Percentiles rank a stretch among this genome's conserved stretches.
Conservation (phyloP, 257 asterid species). For the Solanum commersonii region DNA sequence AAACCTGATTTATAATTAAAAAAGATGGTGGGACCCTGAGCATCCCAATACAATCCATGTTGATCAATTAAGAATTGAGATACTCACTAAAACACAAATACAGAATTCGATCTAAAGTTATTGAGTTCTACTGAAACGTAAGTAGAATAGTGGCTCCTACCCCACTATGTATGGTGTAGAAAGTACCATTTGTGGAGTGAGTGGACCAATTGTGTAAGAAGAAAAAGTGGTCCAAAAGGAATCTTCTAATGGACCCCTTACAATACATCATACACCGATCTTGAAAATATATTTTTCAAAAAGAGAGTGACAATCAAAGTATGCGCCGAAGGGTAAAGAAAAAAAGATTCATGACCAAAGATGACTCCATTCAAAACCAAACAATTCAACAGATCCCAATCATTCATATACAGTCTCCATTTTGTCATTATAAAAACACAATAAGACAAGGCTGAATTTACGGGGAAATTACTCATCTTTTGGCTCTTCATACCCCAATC, state of each 20-base stretch:
- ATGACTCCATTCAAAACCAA: background rate
- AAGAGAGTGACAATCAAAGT: background rate
- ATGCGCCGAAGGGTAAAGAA: background rate
- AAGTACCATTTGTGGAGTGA: background rate
- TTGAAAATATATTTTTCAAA: background rate
- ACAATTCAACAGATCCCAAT: constrained; percentile 8
- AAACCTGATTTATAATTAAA: background rate
- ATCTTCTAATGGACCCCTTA: background rate
- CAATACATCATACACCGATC: background rate
- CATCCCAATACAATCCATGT: background rate
- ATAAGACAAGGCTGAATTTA: constrained; percentile 28
- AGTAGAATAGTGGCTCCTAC: background rate
- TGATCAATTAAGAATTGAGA: background rate
- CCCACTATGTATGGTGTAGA: background rate
- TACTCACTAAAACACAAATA: background rate
- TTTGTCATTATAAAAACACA: background rate
- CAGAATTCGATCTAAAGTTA: background rate
- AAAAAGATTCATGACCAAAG: background rate
- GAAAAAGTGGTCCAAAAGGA: background rate
- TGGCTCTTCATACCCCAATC: constrained; percentile 22
- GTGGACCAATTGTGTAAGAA: background rate
- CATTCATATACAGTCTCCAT: background rate
- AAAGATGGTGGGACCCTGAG: too few relatives aligned
- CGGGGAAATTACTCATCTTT: constrained; percentile 30
- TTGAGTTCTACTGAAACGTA: accelerated